Percentiles rank a stretch among this genome's conserved stretches.
These are phyloP conservation scores for Microbotryum intermedium DNA, from an alignment of 1,284 basidiomycete genomes.

Conservation along the genomic window DNA sequence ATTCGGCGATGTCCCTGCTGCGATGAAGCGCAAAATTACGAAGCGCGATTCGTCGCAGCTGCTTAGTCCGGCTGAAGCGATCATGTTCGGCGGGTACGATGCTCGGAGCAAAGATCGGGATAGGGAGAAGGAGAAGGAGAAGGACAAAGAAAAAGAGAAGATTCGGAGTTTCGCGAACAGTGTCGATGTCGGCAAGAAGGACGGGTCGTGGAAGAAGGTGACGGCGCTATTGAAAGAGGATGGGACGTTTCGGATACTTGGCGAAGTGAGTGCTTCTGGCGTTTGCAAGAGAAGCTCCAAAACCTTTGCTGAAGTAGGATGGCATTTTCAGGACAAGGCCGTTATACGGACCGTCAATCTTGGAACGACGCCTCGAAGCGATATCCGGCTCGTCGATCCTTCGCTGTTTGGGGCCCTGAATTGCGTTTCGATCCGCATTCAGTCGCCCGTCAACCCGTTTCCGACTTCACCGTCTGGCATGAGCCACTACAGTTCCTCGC, in stretches of 20 bases:
- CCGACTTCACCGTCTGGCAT: constrained; percentile 4
- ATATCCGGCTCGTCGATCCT: constrained; percentile 29
- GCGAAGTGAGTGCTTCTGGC: constrained; percentile 6
- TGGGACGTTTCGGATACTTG: constrained; percentile 21
- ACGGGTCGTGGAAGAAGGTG: constrained; percentile 15
- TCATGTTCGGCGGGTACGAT: constrained; percentile 13
- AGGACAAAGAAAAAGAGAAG: constrained; percentile 10
- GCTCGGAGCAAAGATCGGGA: constrained; percentile 1
- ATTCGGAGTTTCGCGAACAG: neutral
- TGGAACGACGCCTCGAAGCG: constrained; percentile 19
- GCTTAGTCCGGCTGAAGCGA: constrained; percentile 25
- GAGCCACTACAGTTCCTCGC: neutral
- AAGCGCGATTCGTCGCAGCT: constrained; percentile 28
- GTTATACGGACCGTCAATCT: constrained; percentile 22
- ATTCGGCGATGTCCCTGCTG: constrained; percentile 24
- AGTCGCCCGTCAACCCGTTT: neutral
- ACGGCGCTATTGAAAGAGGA: constrained; percentile 26
- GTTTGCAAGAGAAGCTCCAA: neutral
- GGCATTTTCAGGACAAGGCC: constrained; percentile 15
- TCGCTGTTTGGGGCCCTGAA: constrained; percentile 31
- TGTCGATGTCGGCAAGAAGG: neutral
- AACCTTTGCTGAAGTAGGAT: too few relatives aligned
- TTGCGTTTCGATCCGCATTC: constrained; percentile 20
- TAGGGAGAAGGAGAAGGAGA: constrained; percentile 11
- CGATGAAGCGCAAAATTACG: constrained; percentile 23